Evolutionary conservation across 2,329 filamentous ascomycete genomes (phyloP), one percentile per base, ranked within the genome.

Genomic region (Arthrobotrys pseudoclavata): DNA sequence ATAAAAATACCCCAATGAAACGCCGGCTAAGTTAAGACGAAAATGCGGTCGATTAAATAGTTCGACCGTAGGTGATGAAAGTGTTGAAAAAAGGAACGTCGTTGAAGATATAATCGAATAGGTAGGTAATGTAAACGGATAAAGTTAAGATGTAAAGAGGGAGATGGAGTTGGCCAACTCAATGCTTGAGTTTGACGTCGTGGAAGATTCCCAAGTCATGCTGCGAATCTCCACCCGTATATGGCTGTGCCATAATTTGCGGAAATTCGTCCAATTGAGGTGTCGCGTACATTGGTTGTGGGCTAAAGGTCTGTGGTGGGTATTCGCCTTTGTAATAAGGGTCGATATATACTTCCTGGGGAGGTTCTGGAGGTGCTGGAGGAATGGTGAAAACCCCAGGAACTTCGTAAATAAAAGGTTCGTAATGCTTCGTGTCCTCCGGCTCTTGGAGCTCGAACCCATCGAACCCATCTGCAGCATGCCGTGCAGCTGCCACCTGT

Each of bases 281-380:
- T 15, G 72, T 69, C 42, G 72, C 61, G 13, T 76, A 76, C 66
- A 76, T 66, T 26, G 72, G 72, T 31, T 76, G 64, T 9, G 72
- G 72, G 40, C 72, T 76, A 24, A 76, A 76, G 12, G 72, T 67
- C 29, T 61, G 63, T 7, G 72, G 72, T 53, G 72, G 72, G 34
- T 76, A 76, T 62, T 76, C 72, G 10, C 72, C 72, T 48, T 76
- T 76, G 37, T 52, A 76, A 52, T 76, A 76, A n/a, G 72, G 72
- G 40, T 76, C 72, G 52, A 76, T 76, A 12, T 76, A 76, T 22
- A 76, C 61, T 53, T 76, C 72, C 9, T 67, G 57, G 3, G 69
- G 69, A 0, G n/a, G 40, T 48, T 40, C 52, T 29, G 52, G 64
- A 7, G 55, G 60, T 7, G 72, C 72, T 29, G 72, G 66, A 6